These are phyloP conservation scores for Solanum megistacrolobum DNA, from an alignment of 257 asterid species.

Conservation along the genomic window DNA sequence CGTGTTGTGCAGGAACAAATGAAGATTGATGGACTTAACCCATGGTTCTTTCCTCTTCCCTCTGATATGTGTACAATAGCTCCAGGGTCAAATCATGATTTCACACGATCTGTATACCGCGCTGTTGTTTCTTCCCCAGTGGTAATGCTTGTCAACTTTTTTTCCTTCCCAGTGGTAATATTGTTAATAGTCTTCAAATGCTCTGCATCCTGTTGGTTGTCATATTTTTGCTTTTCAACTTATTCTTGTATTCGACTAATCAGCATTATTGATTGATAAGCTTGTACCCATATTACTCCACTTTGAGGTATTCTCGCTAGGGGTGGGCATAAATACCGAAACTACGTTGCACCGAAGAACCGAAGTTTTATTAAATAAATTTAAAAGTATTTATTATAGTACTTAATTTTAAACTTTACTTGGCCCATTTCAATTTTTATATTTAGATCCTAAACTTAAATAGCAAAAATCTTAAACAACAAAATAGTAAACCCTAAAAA, in stretches of 20 bases:
- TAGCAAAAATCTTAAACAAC: no score
- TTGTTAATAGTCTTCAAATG: neutral
- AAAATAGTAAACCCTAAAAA: no score
- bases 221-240: neutral
- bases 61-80: slow-evolving; percentile 49
- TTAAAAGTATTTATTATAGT: no score
- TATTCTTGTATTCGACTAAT: neutral
- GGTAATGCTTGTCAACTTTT: slow-evolving; percentile 7
- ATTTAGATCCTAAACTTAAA: no score
- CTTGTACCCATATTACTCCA: neutral
- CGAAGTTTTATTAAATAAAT: no score
- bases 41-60: slow-evolving; percentile 90
- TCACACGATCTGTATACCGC: slow-evolving; percentile 51
- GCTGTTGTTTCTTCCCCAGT: slow-evolving; percentile 83
- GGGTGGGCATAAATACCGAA: no score
- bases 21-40: slow-evolving; percentile 57
- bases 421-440: no score
- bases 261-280: neutral
- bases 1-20: slow-evolving; percentile 31
- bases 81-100: slow-evolving; percentile 87
- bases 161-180: neutral
- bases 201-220: neutral
- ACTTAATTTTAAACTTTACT: no score
- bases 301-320: neutral
- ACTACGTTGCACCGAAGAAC: no score